Evolutionary conservation across 106 monocot genomes (phyloP).

Genomic region (Apostasia shenzhenica): DNA sequence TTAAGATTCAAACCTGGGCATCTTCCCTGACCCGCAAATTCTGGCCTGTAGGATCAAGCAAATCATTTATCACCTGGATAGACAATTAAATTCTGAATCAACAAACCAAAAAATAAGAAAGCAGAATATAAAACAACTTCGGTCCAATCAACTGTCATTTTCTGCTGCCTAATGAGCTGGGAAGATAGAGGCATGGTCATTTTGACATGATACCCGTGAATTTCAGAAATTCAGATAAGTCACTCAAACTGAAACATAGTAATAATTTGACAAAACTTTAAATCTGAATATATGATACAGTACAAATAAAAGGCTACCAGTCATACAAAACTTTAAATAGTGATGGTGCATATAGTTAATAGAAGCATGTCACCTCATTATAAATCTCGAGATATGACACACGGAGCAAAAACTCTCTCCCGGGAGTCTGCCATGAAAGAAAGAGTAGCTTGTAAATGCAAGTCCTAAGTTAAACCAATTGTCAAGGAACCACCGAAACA

Average conservation of each 20-base stretch:
- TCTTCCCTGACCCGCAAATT: constrained; percentile 98
- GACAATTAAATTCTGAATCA: neutral
- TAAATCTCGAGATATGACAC: constrained; percentile 98
- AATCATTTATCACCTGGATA: constrained; percentile 92
- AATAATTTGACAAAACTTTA: no score
- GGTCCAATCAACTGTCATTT: no score
- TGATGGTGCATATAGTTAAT: neutral
- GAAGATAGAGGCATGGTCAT: neutral
- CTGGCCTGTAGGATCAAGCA: constrained; percentile 98
- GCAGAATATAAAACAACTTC: neutral
- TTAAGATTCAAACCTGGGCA: constrained; percentile 56
- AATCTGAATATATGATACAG: no score
- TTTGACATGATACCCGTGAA: neutral
- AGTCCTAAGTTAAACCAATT: neutral
- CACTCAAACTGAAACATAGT: neutral
- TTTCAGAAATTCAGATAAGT: neutral
- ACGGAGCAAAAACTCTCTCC: constrained; percentile 93
- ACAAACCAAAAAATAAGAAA: neutral
- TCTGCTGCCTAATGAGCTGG: no score
- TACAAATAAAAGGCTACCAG: no score
- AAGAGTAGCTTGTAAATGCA: neutral
- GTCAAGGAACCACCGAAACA: no score
- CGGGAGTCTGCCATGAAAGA: constrained; percentile 69
- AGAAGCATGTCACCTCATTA: constrained; percentile 57
- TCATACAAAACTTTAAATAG: neutral